Evolutionary conservation across 2,329 filamentous ascomycete species (phyloP).

Genomic region (Neospermospora avenae): DNA sequence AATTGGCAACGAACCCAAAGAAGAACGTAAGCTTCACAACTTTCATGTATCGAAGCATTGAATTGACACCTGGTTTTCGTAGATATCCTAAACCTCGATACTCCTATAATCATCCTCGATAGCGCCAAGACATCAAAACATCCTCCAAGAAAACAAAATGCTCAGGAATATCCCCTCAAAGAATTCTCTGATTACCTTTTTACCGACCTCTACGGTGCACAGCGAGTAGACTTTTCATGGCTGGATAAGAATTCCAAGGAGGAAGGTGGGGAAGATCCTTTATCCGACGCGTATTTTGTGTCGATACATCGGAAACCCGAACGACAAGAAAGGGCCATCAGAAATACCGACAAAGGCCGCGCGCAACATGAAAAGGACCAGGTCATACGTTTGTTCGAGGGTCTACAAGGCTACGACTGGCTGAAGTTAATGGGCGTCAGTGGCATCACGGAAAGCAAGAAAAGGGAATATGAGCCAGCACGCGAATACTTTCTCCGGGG

Average conservation of each 20-base stretch:
- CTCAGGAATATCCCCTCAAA: constrained; percentile 42
- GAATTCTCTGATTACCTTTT: constrained; percentile 56
- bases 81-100: constrained; percentile 73
- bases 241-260: constrained; percentile 42
- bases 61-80: constrained; percentile 24
- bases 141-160: constrained; percentile 20
- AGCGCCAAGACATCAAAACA: constrained; percentile 36
- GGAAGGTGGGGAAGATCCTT: constrained; percentile 46
- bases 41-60: neutral
- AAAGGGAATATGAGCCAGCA: constrained; percentile 82
- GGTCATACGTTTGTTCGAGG: constrained; percentile 67
- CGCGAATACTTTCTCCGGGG: constrained; percentile 81
- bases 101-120: constrained; percentile 69
- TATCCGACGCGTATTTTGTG: constrained; percentile 54
- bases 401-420: constrained; percentile 90
- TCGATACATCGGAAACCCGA: constrained; percentile 56
- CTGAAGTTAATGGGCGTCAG: constrained; percentile 86
- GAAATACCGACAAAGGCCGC: constrained; percentile 61
- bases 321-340: constrained; percentile 57
- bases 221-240: constrained; percentile 54
- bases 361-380: constrained; percentile 66
- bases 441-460: constrained; percentile 74
- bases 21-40: constrained; percentile 59
- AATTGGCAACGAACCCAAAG: constrained; percentile 78
- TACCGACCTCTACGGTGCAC: constrained; percentile 52